Evolutionary conservation across 164 flowering plant genomes (phyloP).

Genomic region (Euptelea pleiosperma): DNA sequence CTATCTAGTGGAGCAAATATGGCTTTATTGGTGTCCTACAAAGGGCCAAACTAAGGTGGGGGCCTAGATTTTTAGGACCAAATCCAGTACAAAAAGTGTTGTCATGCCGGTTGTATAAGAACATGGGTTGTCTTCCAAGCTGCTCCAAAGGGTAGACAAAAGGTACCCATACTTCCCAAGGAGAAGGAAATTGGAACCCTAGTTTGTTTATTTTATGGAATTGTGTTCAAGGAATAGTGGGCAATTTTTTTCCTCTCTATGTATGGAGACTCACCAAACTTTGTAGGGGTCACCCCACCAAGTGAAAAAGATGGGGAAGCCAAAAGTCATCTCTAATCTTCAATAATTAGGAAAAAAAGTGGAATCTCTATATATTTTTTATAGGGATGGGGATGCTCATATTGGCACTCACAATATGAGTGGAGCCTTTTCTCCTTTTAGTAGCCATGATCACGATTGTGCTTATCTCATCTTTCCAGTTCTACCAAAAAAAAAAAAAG

Average conservation of each 20-base stretch:
- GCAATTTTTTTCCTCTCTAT: neutral
- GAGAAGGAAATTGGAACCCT: neutral
- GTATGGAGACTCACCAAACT: too few relatives aligned
- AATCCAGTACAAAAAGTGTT: conserved; percentile 3
- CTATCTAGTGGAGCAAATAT: neutral
- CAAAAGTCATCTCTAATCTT: too few relatives aligned
- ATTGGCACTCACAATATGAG: neutral
- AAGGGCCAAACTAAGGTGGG: conserved; percentile 10
- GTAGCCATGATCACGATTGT: conserved; percentile 19
- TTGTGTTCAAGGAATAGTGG: too few relatives aligned
- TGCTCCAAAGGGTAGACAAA: neutral
- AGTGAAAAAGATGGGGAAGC: neutral
- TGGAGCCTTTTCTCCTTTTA: conserved; percentile 10
- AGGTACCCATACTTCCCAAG: neutral
- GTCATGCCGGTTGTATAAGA: neutral
- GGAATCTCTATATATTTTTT: neutral
- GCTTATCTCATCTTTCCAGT: conserved; percentile 4
- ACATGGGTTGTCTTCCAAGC: neutral
- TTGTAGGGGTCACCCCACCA: too few relatives aligned
- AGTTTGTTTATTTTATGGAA: neutral
- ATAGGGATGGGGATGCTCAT: too few relatives aligned
- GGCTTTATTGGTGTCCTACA: too few relatives aligned
- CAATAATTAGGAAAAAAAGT: neutral
- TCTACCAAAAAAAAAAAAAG: too few relatives aligned
- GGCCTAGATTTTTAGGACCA: neutral